Percentiles rank a stretch among this genome's conserved stretches.
Conservation (phyloP, 2,329 filamentous ascomycete species). For the Pseudonectria foliicola region DNA sequence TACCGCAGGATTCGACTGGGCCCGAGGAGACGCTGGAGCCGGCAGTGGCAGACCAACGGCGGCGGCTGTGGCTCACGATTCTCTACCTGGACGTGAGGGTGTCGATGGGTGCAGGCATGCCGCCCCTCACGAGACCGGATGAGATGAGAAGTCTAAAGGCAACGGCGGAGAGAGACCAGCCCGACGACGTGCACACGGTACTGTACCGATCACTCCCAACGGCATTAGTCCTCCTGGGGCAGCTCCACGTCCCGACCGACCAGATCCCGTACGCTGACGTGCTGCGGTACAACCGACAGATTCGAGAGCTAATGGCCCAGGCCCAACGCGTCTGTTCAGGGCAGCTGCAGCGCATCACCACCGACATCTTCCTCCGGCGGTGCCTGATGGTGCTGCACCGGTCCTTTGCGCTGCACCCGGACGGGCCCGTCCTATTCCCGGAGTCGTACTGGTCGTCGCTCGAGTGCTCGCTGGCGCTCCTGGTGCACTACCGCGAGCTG, state of each 20-base stretch:
- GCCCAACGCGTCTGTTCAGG: slow-evolving; percentile 22
- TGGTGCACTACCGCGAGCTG: slow-evolving; percentile 30
- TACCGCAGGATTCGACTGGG: slow-evolving; percentile 25
- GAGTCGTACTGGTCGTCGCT: slow-evolving; percentile 32
- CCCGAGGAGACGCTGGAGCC: slow-evolving; percentile 15
- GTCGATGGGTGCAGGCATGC: slow-evolving; percentile 29
- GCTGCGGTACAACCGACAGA: slow-evolving; percentile 24
- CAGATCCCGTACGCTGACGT: slow-evolving; percentile 28
- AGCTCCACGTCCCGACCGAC: slow-evolving; percentile 26
- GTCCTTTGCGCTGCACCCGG: slow-evolving; percentile 27
- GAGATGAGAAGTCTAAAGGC: slow-evolving; percentile 21
- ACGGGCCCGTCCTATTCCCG: slow-evolving; percentile 26
- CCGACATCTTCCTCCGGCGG: slow-evolving; percentile 29
- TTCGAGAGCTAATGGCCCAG: slow-evolving; percentile 27
- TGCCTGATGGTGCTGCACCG: slow-evolving; percentile 31
- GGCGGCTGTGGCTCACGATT: slow-evolving; percentile 29
- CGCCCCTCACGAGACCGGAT: slow-evolving; percentile 25
- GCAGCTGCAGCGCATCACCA: slow-evolving; percentile 25
- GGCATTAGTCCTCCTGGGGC: slow-evolving; percentile 23
- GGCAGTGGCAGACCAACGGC: slow-evolving; percentile 21
- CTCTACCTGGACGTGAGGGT: slow-evolving; percentile 30
- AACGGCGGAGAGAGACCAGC: slow-evolving; percentile 19
- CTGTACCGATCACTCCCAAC: slow-evolving; percentile 25
- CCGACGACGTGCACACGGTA: slow-evolving; percentile 26
- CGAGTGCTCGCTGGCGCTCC: slow-evolving; percentile 29